These are phyloP conservation scores for Drosera spatulata DNA, from an alignment of 179 eudicot species.

Conservation along the genomic window DNA sequence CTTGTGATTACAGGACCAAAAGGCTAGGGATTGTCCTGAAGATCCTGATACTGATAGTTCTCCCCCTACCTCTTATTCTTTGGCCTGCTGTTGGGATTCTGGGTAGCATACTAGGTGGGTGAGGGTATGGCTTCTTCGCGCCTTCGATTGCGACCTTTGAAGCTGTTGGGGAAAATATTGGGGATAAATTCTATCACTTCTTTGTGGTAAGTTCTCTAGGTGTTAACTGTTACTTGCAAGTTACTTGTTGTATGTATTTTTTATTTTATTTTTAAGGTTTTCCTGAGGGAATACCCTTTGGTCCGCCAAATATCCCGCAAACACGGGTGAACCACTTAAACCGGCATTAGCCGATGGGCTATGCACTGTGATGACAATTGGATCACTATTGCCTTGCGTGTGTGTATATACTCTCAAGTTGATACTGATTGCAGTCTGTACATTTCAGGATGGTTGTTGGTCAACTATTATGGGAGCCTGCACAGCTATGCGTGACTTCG, in stretches of 20 bases:
- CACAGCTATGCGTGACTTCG: slow-evolving; percentile 68
- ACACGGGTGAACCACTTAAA: too few relatives aligned
- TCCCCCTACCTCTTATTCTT: slow-evolving; percentile 57
- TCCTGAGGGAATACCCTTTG: too few relatives aligned
- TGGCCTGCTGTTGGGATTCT: slow-evolving; percentile 53
- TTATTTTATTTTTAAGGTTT: not conserved
- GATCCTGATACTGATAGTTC: slow-evolving; percentile 27
- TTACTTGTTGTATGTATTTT: not conserved
- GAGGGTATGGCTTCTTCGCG: slow-evolving; percentile 63
- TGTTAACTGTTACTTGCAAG: not conserved
- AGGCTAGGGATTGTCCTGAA: slow-evolving; percentile 66
- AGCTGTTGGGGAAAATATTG: slow-evolving; percentile 50
- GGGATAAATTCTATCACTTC: slow-evolving; percentile 51
- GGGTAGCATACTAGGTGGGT: slow-evolving; percentile 64
- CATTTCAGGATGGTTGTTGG: slow-evolving; percentile 57
- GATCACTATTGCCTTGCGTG: too few relatives aligned
- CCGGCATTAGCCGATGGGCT: too few relatives aligned
- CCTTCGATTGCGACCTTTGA: slow-evolving; percentile 83
- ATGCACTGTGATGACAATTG: too few relatives aligned
- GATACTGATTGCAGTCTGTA: not conserved
- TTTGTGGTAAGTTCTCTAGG: slow-evolving; percentile 35
- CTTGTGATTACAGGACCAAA: slow-evolving; percentile 41
- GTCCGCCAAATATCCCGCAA: too few relatives aligned
- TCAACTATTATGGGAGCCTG: slow-evolving; percentile 51
- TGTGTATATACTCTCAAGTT: too few relatives aligned